Conservation (phyloP, 2,329 filamentous ascomycete genomes). For the Arthrobotrys musiformis region DNA sequence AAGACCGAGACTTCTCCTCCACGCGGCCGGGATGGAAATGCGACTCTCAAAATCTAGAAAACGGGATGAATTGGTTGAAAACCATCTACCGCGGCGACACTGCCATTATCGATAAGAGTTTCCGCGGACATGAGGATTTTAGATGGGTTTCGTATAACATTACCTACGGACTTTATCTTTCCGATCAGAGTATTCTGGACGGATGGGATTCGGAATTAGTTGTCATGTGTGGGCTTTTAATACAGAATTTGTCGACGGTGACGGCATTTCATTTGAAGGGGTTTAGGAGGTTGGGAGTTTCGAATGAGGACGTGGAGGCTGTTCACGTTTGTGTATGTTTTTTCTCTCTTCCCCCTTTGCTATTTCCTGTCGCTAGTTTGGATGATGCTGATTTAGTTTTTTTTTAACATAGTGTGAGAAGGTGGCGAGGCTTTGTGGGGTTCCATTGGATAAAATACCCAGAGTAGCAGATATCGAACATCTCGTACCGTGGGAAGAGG, state of each 20-base stretch:
- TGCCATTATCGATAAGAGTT: slow-evolving; percentile 61
- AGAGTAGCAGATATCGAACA: slow-evolving; percentile 60
- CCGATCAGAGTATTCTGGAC: slow-evolving; percentile 68
- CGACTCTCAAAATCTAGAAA: slow-evolving; percentile 68
- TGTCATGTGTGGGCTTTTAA: slow-evolving; percentile 69
- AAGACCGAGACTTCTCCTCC: slow-evolving; percentile 70
- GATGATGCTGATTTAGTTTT: neutral
- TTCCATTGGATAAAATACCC: slow-evolving; percentile 59
- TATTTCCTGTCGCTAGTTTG: neutral
- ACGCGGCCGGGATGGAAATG: slow-evolving; percentile 71
- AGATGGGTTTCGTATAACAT: slow-evolving; percentile 69
- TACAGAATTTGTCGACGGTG: slow-evolving; percentile 68
- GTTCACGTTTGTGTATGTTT: slow-evolving; percentile 57
- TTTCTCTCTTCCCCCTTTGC: neutral
- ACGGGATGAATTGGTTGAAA: slow-evolving; percentile 69
- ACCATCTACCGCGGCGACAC: slow-evolving; percentile 64
- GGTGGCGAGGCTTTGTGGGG: slow-evolving; percentile 58
- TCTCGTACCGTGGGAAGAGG: slow-evolving; percentile 57
- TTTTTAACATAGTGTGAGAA: slow-evolving; percentile 32
- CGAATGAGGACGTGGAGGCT: slow-evolving; percentile 64
- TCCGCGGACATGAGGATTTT: slow-evolving; percentile 66
- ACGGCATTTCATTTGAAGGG: slow-evolving; percentile 70
- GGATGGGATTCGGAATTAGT: slow-evolving; percentile 69
- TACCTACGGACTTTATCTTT: slow-evolving; percentile 71
- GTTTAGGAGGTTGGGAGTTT: slow-evolving; percentile 66